Conservation (phyloP, 495 filamentous ascomycete species). For the Aspergillus bridgeri region DNA sequence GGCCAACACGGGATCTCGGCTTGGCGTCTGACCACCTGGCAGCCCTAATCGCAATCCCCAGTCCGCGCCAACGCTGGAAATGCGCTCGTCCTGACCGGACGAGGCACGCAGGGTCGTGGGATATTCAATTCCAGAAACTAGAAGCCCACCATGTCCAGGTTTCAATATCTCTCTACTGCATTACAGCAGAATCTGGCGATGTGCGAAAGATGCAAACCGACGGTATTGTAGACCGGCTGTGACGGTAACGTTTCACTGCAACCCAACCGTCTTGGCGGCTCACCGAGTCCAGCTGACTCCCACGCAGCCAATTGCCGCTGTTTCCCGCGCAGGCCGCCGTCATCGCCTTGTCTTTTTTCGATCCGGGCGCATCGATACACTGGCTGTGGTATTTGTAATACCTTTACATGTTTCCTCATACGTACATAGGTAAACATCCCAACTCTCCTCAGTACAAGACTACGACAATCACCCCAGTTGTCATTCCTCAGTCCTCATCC, state of each 20-base stretch:
- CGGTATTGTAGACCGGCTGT: background rate
- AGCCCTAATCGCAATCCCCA: conserved; percentile 1
- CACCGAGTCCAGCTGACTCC: conserved; percentile 16
- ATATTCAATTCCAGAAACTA: background rate
- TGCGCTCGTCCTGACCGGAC: background rate
- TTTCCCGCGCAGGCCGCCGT: too few relatives aligned
- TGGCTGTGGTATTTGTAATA: too few relatives aligned
- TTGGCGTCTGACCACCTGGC: background rate
- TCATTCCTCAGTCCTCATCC: too few relatives aligned
- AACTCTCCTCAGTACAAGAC: too few relatives aligned
- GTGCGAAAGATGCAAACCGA: background rate
- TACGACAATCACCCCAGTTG: too few relatives aligned
- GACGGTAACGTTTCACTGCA: background rate
- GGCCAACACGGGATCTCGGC: conserved; percentile 4
- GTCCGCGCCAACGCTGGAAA: background rate
- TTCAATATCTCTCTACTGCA: background rate
- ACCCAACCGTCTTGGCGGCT: background rate
- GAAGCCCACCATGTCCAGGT: background rate
- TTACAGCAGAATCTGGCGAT: background rate
- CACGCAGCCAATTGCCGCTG: conserved; percentile 7
- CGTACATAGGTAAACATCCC: too few relatives aligned
- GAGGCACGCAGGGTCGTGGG: background rate
- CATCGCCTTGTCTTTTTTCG: conserved; percentile 11
- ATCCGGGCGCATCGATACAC: too few relatives aligned
- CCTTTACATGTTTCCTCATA: too few relatives aligned